Conservation (phyloP, 768 basidiomycete species). For the Nevesoporus exiguus region DNA sequence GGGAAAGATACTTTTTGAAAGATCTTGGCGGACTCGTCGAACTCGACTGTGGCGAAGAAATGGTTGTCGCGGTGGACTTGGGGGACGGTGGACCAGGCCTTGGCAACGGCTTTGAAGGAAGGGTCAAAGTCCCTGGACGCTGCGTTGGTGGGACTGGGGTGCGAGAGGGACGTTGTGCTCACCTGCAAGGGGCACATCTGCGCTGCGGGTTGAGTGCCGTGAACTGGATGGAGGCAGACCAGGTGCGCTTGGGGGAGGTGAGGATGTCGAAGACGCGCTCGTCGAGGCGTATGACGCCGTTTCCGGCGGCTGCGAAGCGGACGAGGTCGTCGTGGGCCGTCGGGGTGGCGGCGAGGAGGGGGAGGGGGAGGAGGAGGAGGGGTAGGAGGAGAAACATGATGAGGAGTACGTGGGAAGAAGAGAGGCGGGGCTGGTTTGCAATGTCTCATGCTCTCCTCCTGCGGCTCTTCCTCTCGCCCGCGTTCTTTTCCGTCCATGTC, state of each 20-base stretch:
- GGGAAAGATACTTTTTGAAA: conserved; percentile 70
- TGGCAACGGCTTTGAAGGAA: conserved; percentile 74
- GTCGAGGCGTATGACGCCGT: conserved; percentile 82
- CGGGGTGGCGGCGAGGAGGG: conserved; percentile 30
- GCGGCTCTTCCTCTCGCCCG: conserved; percentile 86
- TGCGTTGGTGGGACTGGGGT: neutral
- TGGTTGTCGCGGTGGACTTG: conserved; percentile 67
- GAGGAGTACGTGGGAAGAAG: conserved; percentile 19
- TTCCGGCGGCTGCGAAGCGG: conserved; percentile 63
- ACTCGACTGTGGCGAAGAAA: conserved; percentile 93
- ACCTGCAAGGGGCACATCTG: conserved; percentile 93
- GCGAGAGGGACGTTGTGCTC: conserved; percentile 30
- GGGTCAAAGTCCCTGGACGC: conserved; percentile 79
- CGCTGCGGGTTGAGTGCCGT: conserved; percentile 81
- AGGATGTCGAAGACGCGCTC: conserved; percentile 73
- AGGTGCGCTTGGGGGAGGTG: conserved; percentile 70
- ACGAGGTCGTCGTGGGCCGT: conserved; percentile 54
- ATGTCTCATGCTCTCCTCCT: conserved; percentile 81
- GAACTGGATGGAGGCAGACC: conserved; percentile 84
- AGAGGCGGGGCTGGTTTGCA: neutral
- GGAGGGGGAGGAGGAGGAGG: conserved; percentile 30
- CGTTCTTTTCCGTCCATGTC: conserved; percentile 92
- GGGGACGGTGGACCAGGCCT: conserved; percentile 71
- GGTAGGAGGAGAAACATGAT: conserved; percentile 31
- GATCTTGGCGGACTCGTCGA: conserved; percentile 66